Conservation (phyloP, 805 yeast species). For the Lachancea fermentati region DNA sequence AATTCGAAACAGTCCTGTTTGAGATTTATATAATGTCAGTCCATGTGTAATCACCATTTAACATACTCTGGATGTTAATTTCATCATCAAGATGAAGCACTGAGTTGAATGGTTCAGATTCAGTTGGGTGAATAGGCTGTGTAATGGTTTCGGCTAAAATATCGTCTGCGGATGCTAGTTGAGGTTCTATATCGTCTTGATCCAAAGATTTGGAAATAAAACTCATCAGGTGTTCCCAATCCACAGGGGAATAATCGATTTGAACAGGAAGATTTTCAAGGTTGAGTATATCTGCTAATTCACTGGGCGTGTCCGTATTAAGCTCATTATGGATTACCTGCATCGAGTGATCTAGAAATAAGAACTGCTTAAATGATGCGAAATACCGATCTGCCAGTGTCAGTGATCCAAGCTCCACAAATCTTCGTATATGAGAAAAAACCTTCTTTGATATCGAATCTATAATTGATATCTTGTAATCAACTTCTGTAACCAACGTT, state of each 20-base stretch:
- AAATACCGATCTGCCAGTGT: slow-evolving; percentile 7
- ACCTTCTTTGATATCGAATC: not conserved
- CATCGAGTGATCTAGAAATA: slow-evolving; percentile 7
- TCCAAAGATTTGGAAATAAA: slow-evolving; percentile 5
- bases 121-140: not conserved
- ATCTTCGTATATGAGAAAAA: slow-evolving; percentile 3
- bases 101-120: not conserved
- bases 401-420: slow-evolving; percentile 6
- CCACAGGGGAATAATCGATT: slow-evolving; percentile 5
- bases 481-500: slow-evolving; percentile 2
- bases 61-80: slow-evolving; percentile 6
- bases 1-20: too few relatives aligned
- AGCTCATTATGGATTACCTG: slow-evolving; percentile 9
- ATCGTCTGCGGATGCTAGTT: slow-evolving; percentile 1
- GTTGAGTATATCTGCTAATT: slow-evolving; percentile 1
- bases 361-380: slow-evolving; percentile 9
- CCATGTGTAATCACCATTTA: slow-evolving; percentile 8
- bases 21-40: not conserved
- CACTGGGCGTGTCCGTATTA: slow-evolving; percentile 4
- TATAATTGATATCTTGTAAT: slow-evolving; percentile 3
- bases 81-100: slow-evolving; percentile 3
- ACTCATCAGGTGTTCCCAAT: slow-evolving; percentile 2
- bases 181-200: not conserved
- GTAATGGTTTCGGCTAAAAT: not conserved
- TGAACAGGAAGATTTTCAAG: slow-evolving; percentile 1